Evolutionary conservation across 805 yeast species (phyloP), one percentile per base, ranked within the genome.

Genomic region (Lipomyces yamanashiensis): DNA sequence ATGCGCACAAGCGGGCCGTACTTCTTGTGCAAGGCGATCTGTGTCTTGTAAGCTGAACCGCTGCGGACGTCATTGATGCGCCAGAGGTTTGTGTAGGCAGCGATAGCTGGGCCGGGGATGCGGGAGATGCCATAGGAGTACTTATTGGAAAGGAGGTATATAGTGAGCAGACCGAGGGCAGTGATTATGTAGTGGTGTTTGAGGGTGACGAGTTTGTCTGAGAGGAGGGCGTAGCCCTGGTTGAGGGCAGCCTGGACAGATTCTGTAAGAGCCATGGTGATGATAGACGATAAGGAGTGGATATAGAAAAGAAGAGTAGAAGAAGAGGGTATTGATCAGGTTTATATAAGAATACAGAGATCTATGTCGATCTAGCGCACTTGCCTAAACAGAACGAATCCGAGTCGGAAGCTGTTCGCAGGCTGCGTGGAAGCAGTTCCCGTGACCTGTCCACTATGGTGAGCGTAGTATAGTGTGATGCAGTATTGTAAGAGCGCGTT

Each of bases 1-100:
- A 88, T 74, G 23, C 88, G 77, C 5, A 88, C 85, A 2, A 87
- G 83, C 7, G 87, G 81, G 1, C 92, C 92, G 69, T 86, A 86
- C 62, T 76, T 72, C 52, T 72, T 53, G 70, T 88, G 92, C 62
- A 87, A 74, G 2, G 71, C 45, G 61, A 85, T 82, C 2, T 87
- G 82, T 43, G 75, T 77, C 39, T 76, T 75, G 64, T 80, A 84
- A 60, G 89, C 78, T 63, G 82, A 79, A 63, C 82, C 85, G 12
- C 74, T 64, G 77, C 84, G 77, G 48, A 82, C 77, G 52, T 75
- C 76, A 58, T 79, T 80, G 41, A 81, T 73, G 19, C 79, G 77
- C 73, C 77, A 77, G 37, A 78, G 75, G 23, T 72, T 71, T 1
- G 86, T 74, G 15, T 85, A 66, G 34, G 86, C 78, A 69, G 85